phyloP scores from a whole-genome alignment of 2,329 filamentous ascomycete genomes.

The Stagonosporopsis cucurbitacearum region DNA sequence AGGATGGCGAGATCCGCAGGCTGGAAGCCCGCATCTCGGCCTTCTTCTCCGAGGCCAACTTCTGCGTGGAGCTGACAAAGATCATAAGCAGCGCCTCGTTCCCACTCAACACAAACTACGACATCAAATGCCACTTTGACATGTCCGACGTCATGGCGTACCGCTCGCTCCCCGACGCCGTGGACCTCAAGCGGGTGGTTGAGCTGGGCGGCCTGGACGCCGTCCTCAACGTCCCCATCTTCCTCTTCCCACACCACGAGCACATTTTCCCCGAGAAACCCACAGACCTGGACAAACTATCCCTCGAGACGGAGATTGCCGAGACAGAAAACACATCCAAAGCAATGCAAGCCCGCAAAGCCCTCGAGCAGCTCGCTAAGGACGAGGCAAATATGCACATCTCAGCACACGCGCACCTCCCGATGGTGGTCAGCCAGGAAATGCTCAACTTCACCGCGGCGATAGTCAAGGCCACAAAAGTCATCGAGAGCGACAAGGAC shows the following conservation, averaged over 20 bases:
- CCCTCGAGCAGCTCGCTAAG: conserved; percentile 51
- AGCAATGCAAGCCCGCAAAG: conserved; percentile 49
- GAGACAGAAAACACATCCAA: conserved; percentile 55
- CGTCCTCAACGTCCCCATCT: conserved; percentile 56
- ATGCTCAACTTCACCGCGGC: conserved; percentile 62
- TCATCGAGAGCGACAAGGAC: conserved; percentile 61
- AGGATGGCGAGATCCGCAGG: conserved; percentile 53
- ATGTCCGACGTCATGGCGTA: conserved; percentile 59
- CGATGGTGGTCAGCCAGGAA: conserved; percentile 58
- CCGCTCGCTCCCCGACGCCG: conserved; percentile 53
- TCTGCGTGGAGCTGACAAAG: conserved; percentile 57
- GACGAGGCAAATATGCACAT: conserved; percentile 59
- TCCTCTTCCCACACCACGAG: conserved; percentile 62
- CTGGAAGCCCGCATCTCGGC: conserved; percentile 56
- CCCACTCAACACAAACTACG: conserved; percentile 56
- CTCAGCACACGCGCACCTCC: conserved; percentile 57
- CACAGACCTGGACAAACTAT: conserved; percentile 41
- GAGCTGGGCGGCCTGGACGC: conserved; percentile 60
- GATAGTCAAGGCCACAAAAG: conserved; percentile 63
- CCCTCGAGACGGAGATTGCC: conserved; percentile 49
- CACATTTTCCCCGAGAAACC: conserved; percentile 57
- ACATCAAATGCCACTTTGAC: conserved; percentile 56
- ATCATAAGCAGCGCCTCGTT: conserved; percentile 57
- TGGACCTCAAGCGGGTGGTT: conserved; percentile 57
- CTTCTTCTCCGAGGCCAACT: conserved; percentile 61